These are phyloP conservation scores for Chaetomium tenue DNA, from an alignment of 495 filamentous ascomycete species.

Conservation along the genomic window DNA sequence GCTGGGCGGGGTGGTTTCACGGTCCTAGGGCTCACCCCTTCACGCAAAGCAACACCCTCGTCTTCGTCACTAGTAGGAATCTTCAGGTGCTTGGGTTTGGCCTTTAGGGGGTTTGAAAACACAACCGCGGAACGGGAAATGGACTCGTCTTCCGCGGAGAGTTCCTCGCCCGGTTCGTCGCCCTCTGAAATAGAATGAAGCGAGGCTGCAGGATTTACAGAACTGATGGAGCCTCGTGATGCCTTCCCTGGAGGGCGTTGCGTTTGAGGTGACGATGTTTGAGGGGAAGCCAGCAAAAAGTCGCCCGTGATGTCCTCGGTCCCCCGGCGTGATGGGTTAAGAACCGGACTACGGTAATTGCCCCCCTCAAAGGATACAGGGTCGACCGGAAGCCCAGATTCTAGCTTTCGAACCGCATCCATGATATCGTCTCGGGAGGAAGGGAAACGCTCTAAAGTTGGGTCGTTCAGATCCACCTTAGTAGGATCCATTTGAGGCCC, in stretches of 20 bases:
- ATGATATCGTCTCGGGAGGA: conserved; percentile 49
- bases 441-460: conserved; percentile 52
- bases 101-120: conserved; percentile 26
- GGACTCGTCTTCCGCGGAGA: conserved; percentile 20
- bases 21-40: conserved; percentile 16
- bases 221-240: conserved; percentile 27
- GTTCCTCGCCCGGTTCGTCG: conserved; percentile 16
- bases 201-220: conserved; percentile 26
- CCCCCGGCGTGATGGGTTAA: conserved; percentile 27
- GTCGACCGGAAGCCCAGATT: conserved; percentile 48
- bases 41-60: conserved; percentile 34
- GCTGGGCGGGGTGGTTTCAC: conserved; percentile 6
- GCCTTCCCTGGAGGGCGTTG: conserved; percentile 19
- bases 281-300: conserved; percentile 9
- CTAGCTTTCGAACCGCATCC: conserved; percentile 45
- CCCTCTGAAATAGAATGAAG: conserved; percentile 36
- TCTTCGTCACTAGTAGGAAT: conserved; percentile 31
- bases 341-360: conserved; percentile 37
- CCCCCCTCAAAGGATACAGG: conserved; percentile 40
- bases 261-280: conserved; percentile 16
- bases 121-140: conserved; percentile 19
- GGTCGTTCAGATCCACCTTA: conserved; percentile 48
- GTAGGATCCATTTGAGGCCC: conserved; percentile 28
- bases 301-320: conserved; percentile 33
- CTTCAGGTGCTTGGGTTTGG: conserved; percentile 15